phyloP scores from a whole-genome alignment of 2,329 filamentous ascomycete genomes.

The Epichloe uncinata region DNA sequence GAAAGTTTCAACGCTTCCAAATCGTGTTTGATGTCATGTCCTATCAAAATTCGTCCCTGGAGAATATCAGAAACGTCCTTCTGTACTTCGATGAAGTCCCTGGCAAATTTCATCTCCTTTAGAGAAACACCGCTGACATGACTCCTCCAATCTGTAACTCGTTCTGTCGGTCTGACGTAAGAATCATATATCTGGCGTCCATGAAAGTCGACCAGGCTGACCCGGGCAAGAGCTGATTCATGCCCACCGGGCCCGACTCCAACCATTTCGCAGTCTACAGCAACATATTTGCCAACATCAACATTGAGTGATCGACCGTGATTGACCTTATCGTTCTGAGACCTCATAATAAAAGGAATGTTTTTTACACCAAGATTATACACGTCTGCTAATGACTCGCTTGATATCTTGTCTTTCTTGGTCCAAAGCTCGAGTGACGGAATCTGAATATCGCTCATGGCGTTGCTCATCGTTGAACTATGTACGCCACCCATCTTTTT shows the following conservation, averaged over 20 bases:
- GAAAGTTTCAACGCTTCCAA: slow-evolving; percentile 63
- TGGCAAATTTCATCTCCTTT: slow-evolving; percentile 55
- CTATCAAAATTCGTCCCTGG: slow-evolving; percentile 59
- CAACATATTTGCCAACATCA: slow-evolving; percentile 77
- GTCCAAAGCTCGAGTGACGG: slow-evolving; percentile 47
- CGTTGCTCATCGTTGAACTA: slow-evolving; percentile 31
- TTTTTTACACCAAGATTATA: slow-evolving; percentile 42
- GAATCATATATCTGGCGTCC: slow-evolving; percentile 89
- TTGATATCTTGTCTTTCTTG: slow-evolving; percentile 46
- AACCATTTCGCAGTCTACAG: slow-evolving; percentile 97
- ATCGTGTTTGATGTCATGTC: slow-evolving; percentile 72
- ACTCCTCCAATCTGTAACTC: slow-evolving; percentile 84
- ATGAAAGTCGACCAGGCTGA: slow-evolving; percentile 88
- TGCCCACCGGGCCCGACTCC: slow-evolving; percentile 61
- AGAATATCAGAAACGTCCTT: slow-evolving; percentile 55
- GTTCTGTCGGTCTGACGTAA: slow-evolving; percentile 66
- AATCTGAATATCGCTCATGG: slow-evolving; percentile 27
- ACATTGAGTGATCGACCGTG: slow-evolving; percentile 47
- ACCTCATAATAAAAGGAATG: slow-evolving; percentile 32
- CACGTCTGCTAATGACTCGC: slow-evolving; percentile 46
- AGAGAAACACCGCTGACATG: slow-evolving; percentile 69
- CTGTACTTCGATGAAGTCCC: slow-evolving; percentile 67
- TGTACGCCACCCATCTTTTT: slow-evolving; percentile 42
- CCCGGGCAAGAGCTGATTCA: slow-evolving; percentile 68
- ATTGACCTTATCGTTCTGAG: slow-evolving; percentile 42